These are phyloP conservation scores for Kalmanozyma brasiliensis DNA, from an alignment of 1,284 basidiomycete species.

Conservation along the genomic window DNA sequence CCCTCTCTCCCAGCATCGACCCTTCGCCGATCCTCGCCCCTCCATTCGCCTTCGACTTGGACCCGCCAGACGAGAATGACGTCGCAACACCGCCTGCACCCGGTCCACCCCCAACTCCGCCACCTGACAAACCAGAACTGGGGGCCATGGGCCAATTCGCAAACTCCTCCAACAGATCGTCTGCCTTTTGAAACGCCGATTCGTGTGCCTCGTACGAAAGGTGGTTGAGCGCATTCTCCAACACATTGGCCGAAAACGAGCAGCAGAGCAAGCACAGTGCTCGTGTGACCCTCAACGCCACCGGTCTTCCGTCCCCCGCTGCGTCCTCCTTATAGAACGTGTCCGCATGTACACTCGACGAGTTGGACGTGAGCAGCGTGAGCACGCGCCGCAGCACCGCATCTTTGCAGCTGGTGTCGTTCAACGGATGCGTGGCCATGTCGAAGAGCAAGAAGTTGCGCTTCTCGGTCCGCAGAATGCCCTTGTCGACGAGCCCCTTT, in stretches of 20 bases:
- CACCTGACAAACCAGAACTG: conserved; percentile 41
- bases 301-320: conserved; percentile 13
- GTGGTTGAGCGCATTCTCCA: conserved; percentile 65
- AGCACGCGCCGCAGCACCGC: conserved; percentile 62
- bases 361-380: conserved; percentile 53
- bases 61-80: conserved; percentile 22
- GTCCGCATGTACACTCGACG: conserved; percentile 48
- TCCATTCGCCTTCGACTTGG: conserved; percentile 19
- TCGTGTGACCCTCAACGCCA: conserved; percentile 57
- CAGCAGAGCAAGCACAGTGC: conserved; percentile 62
- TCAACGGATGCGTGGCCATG: conserved; percentile 67
- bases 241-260: conserved; percentile 61
- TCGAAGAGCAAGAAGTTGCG: conserved; percentile 67
- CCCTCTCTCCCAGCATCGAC: conserved; percentile 28
- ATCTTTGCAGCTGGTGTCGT: conserved; percentile 62
- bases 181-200: conserved; percentile 59
- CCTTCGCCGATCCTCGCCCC: conserved; percentile 45
- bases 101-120: conserved; percentile 33
- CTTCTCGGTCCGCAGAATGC: conserved; percentile 66
- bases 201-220: conserved; percentile 61
- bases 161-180: conserved; percentile 61
- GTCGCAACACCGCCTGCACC: conserved; percentile 21
- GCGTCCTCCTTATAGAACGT: conserved; percentile 60
- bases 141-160: conserved; percentile 67
- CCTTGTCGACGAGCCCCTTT: conserved; percentile 67